Percentiles rank a stretch among this genome's conserved stretches.
Evolutionary conservation across 257 asterid species (phyloP).

Genomic region (Solanum rostratum): DNA sequence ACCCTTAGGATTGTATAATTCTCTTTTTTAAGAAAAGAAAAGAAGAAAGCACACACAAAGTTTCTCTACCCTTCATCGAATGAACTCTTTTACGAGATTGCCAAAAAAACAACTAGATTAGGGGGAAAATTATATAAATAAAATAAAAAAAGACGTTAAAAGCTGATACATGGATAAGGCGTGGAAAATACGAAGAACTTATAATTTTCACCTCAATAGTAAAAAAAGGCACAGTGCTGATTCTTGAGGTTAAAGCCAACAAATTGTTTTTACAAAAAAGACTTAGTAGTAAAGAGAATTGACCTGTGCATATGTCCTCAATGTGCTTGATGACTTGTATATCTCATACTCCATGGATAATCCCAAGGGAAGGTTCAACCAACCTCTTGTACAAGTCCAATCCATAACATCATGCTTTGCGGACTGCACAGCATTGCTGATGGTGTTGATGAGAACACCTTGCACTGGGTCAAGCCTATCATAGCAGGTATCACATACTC

Average conservation of each 20-base stretch:
- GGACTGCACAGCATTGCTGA: constrained; percentile 80
- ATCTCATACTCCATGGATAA: constrained; percentile 94
- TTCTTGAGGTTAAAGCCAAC: background rate
- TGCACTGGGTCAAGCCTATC: constrained; percentile 97
- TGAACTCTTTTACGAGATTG: background rate
- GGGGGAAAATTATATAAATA: background rate
- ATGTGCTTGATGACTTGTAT: constrained; percentile 66
- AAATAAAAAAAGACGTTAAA: background rate
- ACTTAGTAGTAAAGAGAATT: background rate
- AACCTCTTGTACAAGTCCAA: constrained; percentile 93
- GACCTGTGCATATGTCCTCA: constrained; percentile 80
- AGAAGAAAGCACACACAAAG: background rate
- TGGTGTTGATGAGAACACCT: constrained; percentile 67
- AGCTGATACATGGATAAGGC: background rate
- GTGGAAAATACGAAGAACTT: background rate
- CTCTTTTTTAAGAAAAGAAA: background rate
- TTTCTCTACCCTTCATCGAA: background rate
- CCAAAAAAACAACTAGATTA: background rate
- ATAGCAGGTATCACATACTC: constrained; percentile 96
- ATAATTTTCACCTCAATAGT: background rate
- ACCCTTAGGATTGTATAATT: background rate
- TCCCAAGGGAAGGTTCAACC: constrained; percentile 97
- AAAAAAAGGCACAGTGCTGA: background rate
- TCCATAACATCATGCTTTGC: constrained; percentile 98
- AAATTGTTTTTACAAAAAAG: background rate